These are phyloP conservation scores for Mortierella sp. DNA, from an alignment of 371 early-diverging fungal species.

Conservation along the genomic window DNA sequence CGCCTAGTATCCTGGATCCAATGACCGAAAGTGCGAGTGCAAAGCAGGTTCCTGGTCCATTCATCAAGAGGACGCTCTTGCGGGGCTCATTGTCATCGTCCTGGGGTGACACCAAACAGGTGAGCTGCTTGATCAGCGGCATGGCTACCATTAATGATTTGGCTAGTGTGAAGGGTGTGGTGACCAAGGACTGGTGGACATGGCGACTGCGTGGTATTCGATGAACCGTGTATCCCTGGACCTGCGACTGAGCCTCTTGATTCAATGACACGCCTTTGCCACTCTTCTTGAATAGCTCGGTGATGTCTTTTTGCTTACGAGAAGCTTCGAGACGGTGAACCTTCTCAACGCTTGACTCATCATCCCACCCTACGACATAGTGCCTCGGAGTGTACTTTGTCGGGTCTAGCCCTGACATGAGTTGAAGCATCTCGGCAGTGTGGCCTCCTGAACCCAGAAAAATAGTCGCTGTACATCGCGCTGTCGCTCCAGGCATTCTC, in stretches of 20 bases:
- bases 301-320: slow-evolving; percentile 14
- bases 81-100: background rate
- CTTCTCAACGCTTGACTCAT: slow-evolving; percentile 67
- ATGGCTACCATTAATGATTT: slow-evolving; percentile 56
- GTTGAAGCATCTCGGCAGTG: slow-evolving; percentile 82
- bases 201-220: slow-evolving; percentile 74
- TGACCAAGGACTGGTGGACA: slow-evolving; percentile 76
- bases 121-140: slow-evolving; percentile 49
- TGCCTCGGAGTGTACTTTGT: slow-evolving; percentile 65
- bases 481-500: background rate
- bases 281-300: background rate
- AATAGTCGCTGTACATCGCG: slow-evolving; percentile 36
- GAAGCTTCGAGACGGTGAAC: slow-evolving; percentile 59
- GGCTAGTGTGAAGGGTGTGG: slow-evolving; percentile 66
- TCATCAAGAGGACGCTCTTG: slow-evolving; percentile 52
- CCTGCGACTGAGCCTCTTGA: background rate
- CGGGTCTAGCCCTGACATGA: slow-evolving; percentile 62
- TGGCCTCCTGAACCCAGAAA: slow-evolving; percentile 69
- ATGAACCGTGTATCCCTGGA: slow-evolving; percentile 56
- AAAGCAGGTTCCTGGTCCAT: slow-evolving; percentile 97
- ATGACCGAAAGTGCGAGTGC: slow-evolving; percentile 57
- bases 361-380: slow-evolving; percentile 72
- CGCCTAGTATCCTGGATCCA: slow-evolving; percentile 50
- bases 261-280: background rate
- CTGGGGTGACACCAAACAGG: slow-evolving; percentile 39